These are phyloP conservation scores for Stagonosporopsis vannaccii DNA, from an alignment of 2,329 filamentous ascomycete species.

Conservation along the genomic window DNA sequence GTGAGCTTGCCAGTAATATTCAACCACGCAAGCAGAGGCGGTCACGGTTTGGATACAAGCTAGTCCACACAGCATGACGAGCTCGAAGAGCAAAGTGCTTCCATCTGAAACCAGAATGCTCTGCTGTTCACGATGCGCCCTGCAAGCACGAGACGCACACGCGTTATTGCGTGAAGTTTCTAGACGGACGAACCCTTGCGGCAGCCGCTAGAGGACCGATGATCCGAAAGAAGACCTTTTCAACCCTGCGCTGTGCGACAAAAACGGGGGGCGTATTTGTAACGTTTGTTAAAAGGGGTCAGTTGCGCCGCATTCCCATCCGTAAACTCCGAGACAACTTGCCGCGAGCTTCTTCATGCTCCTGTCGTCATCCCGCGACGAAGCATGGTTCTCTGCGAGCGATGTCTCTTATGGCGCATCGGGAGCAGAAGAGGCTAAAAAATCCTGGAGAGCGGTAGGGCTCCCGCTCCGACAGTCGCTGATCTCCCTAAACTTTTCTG, in stretches of 20 bases:
- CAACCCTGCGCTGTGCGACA: conserved; percentile 19
- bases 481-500: conserved; percentile 18
- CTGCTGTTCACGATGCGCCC: conserved; percentile 7
- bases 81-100: neutral
- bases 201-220: conserved; percentile 20
- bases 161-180: conserved; percentile 19
- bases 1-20: neutral
- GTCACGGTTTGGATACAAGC: neutral
- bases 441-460: conserved; percentile 21
- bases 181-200: conserved; percentile 17
- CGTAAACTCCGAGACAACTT: conserved; percentile 14
- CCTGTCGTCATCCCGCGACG: neutral
- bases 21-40: neutral
- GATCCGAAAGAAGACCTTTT: conserved; percentile 16
- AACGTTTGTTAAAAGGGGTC: conserved; percentile 9
- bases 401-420: conserved; percentile 8
- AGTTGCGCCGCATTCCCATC: conserved; percentile 3
- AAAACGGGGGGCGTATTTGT: conserved; percentile 12
- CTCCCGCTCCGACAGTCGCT: conserved; percentile 22
- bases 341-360: conserved; percentile 5
- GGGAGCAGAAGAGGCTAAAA: conserved; percentile 17
- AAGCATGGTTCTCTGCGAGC: neutral
- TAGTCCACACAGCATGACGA: neutral
- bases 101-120: conserved; percentile 1
- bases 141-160: conserved; percentile 18